These are phyloP conservation scores for Lodderomyces jiufengensis DNA, from an alignment of 1,139 yeast genomes.

Conservation along the genomic window DNA sequence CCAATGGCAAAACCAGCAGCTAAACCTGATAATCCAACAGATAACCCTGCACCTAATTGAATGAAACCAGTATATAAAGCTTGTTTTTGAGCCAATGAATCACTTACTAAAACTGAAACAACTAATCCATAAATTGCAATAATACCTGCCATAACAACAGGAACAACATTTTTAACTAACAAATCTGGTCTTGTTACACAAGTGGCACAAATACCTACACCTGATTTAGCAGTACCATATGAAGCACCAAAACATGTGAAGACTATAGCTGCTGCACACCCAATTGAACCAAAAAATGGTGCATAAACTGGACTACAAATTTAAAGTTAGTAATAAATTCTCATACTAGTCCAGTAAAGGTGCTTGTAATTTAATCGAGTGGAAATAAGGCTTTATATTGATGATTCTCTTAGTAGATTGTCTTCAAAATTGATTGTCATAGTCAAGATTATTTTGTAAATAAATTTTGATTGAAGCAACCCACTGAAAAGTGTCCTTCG, in stretches of 20 bases:
- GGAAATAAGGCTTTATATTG: too few species aligned
- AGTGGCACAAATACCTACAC: constrained; percentile 99
- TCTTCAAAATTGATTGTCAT: background rate
- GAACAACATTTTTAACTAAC: constrained; percentile 84
- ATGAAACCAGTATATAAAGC: constrained; percentile 90
- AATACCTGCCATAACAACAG: constrained; percentile 99
- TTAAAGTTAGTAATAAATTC: background rate
- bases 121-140: constrained; percentile 98
- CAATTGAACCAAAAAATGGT: constrained; percentile 96
- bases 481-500: too few species aligned
- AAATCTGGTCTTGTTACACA: constrained; percentile 96
- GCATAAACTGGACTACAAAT: constrained; percentile 72
- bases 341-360: too few species aligned
- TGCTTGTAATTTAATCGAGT: background rate
- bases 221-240: constrained; percentile 98
- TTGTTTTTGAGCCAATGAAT: constrained; percentile 83
- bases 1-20: constrained; percentile 99
- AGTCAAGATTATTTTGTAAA: background rate
- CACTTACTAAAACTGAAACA: constrained; percentile 92
- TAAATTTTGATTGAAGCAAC: background rate
- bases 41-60: constrained; percentile 96
- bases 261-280: constrained; percentile 98
- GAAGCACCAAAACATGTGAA: constrained; percentile 99
- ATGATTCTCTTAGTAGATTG: too few species aligned
- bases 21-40: constrained; percentile 95